Percentiles rank a stretch among this genome's conserved stretches.
phyloP scores from a whole-genome alignment of 495 filamentous ascomycete species.

The Penicillium paxilli region DNA sequence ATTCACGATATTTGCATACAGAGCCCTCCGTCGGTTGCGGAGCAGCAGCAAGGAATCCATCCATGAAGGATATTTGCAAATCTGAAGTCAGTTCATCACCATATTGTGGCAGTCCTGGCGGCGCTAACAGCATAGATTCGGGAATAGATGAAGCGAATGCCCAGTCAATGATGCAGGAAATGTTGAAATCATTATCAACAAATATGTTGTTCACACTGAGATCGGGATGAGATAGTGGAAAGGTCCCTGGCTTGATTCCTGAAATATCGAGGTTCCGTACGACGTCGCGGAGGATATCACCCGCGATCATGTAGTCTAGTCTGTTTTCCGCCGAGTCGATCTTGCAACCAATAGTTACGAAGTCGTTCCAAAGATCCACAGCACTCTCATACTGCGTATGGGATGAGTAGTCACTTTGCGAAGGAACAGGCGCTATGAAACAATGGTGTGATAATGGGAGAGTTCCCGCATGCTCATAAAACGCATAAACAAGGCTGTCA shows the following conservation, averaged over 20 bases:
- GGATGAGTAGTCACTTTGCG: constrained; percentile 12
- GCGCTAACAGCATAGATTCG: constrained; percentile 20
- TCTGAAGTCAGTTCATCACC: constrained; percentile 20
- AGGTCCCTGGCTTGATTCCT: constrained; percentile 9
- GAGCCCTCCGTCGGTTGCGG: constrained; percentile 3
- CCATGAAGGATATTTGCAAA: constrained; percentile 9
- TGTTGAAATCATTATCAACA: constrained; percentile 36
- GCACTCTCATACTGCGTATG: constrained; percentile 9
- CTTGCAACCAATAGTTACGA: constrained; percentile 27
- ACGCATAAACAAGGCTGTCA: constrained; percentile 20
- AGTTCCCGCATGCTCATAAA: constrained; percentile 17
- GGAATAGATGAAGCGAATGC: constrained; percentile 25
- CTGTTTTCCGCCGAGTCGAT: constrained; percentile 25
- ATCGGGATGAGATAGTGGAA: constrained; percentile 20
- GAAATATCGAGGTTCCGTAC: constrained; percentile 15
- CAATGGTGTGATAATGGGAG: constrained; percentile 22
- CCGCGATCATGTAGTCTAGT: constrained; percentile 33
- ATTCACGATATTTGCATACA: constrained; percentile 13
- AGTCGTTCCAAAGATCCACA: constrained; percentile 26
- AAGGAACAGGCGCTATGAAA: constrained; percentile 23
- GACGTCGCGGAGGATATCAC: constrained; percentile 27
- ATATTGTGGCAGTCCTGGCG: constrained; percentile 29
- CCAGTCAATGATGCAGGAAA: constrained; percentile 41
- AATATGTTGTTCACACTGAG: constrained; percentile 34
- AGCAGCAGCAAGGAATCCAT: constrained; percentile 17